phyloP scores from a whole-genome alignment of 441 rosid genomes.

The Dalechampia spathulata region DNA sequence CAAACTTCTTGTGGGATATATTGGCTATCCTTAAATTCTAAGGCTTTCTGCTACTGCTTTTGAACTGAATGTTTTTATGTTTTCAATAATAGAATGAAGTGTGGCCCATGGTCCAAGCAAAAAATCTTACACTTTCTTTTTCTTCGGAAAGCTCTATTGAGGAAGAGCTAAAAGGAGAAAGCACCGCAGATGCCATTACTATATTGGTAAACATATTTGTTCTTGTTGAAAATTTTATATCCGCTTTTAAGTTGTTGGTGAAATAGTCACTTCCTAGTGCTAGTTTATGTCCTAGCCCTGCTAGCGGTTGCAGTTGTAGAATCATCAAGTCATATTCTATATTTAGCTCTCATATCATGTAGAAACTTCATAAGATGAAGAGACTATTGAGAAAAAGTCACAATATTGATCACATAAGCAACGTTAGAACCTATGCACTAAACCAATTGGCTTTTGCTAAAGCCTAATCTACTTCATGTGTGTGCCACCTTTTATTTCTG shows the following conservation, averaged over 20 bases:
- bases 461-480: too few relatives aligned
- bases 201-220: conserved; percentile 49
- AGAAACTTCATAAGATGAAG: too few relatives aligned
- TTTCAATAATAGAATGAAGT: conserved; percentile 61
- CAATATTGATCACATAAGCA: too few relatives aligned
- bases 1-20: too few relatives aligned
- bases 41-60: conserved; percentile 1
- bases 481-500: too few relatives aligned
- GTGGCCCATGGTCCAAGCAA: conserved; percentile 68
- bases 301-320: not conserved
- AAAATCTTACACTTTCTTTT: conserved; percentile 71
- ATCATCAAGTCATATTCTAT: too few relatives aligned
- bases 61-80: not conserved
- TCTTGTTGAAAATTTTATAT: not conserved
- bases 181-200: conserved; percentile 93
- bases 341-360: too few relatives aligned
- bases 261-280: not conserved
- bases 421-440: too few relatives aligned
- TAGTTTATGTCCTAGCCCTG: conserved; percentile 4
- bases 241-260: too few relatives aligned
- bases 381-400: too few relatives aligned
- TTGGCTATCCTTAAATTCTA: too few relatives aligned
- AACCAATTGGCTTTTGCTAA: too few relatives aligned
- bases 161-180: conserved; percentile 95
- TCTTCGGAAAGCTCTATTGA: conserved; percentile 97